Evolutionary conservation across 2,329 filamentous ascomycete genomes (phyloP).

Genomic region (Akanthomyces uredinophilus): DNA sequence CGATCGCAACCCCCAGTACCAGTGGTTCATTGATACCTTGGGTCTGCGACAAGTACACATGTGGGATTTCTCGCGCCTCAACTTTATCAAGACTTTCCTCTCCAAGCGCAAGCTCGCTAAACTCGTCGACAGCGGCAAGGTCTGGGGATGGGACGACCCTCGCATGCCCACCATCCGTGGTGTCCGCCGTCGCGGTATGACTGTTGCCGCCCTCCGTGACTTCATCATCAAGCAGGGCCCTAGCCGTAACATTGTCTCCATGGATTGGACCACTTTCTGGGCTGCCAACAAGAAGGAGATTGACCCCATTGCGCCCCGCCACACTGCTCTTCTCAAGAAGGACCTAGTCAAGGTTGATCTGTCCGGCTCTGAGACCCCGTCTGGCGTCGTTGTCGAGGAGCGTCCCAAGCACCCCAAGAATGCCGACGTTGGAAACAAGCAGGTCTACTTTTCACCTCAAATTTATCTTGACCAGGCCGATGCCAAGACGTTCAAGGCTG

Average conservation of each 20-base stretch:
- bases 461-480: constrained; percentile 85
- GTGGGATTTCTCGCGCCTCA: constrained; percentile 81
- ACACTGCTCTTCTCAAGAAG: constrained; percentile 67
- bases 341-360: constrained; percentile 67
- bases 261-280: constrained; percentile 77
- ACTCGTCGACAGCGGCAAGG: constrained; percentile 69
- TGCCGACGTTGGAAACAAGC: constrained; percentile 75
- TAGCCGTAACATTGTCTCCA: constrained; percentile 75
- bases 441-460: constrained; percentile 70
- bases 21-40: constrained; percentile 75
- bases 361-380: constrained; percentile 61
- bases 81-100: constrained; percentile 76
- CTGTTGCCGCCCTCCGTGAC: constrained; percentile 70
- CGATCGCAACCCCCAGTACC: constrained; percentile 79
- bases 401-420: constrained; percentile 91
- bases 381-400: constrained; percentile 60
- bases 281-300: constrained; percentile 76
- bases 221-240: constrained; percentile 83
- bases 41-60: constrained; percentile 72
- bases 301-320: constrained; percentile 68
- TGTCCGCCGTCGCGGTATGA: constrained; percentile 73
- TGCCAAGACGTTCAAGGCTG: constrained; percentile 70
- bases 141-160: constrained; percentile 83
- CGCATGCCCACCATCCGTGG: constrained; percentile 82
- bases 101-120: constrained; percentile 85